Base-by-base conservation (phyloP, 805 yeast genomes). In the Jamesozyma jinghongensis region DNA sequence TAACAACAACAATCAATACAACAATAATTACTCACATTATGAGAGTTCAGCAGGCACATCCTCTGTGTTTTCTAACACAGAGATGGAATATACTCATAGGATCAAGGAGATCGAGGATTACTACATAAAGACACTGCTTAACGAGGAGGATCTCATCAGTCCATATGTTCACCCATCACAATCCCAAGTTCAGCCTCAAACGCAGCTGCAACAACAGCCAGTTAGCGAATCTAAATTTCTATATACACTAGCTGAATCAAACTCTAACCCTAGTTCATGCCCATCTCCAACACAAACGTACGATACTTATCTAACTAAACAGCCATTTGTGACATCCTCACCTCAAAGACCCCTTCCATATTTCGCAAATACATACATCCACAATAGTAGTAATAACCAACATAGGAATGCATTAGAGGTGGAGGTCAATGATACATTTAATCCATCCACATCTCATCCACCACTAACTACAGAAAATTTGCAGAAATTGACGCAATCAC, bases 51-150 rank as follows among this genome's bases (percentile, higher is more conserved):
- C 18, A 7, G 28, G 19, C 11, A 25, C 39, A 8, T 40, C 45
- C 4, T 57, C 62, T 2, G 46, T 56, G 4, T 57, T 57, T 40
- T 55, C 63, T 4, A 45, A 43, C 25, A 49, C 50, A 14, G 57
- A 52, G 11, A 41, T 41, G 32, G 51, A 49, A 17, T 54, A 57
- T 40, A 53, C 48, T 19, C 26, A 46, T 11, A 45, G 48, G 38
- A 48, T 60, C 19, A 53, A 48, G 31, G 65, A 60, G 40, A 54
- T 60, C n/a, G 65, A 60, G 40, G 62, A 56, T 19, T 57, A 60
- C 44, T 60, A 60, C 30, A 32, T 58, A 29, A 56, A 54, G 46
- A 58, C 56, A 19, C 38, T 60, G 40, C 40, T 58, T 33, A 49
- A 47, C 32, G 62, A 59, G 12, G 53, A 22, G 10, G 19, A 14